A percentile compares a stretch with the other conserved stretches of the same genome.
phyloP scores from a whole-genome alignment of 1,139 yeast species.

The Nakaseomyces sp. region DNA sequence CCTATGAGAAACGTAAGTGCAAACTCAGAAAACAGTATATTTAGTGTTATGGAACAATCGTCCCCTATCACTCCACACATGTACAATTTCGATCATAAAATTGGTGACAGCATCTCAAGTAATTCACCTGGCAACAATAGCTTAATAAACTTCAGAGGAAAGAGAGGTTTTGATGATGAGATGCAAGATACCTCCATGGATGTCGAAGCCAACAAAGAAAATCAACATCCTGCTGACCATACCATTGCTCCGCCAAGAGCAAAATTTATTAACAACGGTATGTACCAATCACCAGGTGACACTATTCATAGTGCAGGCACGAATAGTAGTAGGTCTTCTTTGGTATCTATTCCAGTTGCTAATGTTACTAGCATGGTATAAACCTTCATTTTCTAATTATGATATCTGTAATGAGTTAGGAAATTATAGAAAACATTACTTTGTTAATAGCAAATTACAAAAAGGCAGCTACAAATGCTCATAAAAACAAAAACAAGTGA shows the following conservation, averaged over 20 bases:
- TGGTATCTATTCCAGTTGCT: constrained; percentile 15
- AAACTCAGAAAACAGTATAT: constrained; percentile 24
- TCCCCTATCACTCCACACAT: constrained; percentile 27
- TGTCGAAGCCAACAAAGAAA: constrained; percentile 12
- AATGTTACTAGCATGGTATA: constrained; percentile 1
- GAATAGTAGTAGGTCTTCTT: constrained; percentile 19
- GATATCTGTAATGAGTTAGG: background rate
- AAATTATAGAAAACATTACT: background rate
- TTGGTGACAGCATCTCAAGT: constrained; percentile 10
- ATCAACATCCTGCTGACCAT: constrained; percentile 13
- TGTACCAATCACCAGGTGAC: constrained; percentile 16
- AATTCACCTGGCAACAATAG: constrained; percentile 19
- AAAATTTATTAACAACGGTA: constrained; percentile 22
- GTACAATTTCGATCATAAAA: constrained; percentile 20
- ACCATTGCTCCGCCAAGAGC: constrained; percentile 19
- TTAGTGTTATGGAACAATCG: constrained; percentile 20
- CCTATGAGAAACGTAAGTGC: constrained; percentile 27
- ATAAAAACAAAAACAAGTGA: too few relatives aligned
- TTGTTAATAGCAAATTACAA: background rate
- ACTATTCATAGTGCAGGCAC: constrained; percentile 13
- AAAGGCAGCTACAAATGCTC: too few relatives aligned
- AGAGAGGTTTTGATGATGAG: constrained; percentile 8
- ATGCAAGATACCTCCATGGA: constrained; percentile 6
- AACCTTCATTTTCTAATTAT: background rate
- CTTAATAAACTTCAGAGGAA: constrained; percentile 10